These are phyloP conservation scores for Rhodotorula paludigena DNA, from an alignment of 768 basidiomycete species.

Conservation along the genomic window DNA sequence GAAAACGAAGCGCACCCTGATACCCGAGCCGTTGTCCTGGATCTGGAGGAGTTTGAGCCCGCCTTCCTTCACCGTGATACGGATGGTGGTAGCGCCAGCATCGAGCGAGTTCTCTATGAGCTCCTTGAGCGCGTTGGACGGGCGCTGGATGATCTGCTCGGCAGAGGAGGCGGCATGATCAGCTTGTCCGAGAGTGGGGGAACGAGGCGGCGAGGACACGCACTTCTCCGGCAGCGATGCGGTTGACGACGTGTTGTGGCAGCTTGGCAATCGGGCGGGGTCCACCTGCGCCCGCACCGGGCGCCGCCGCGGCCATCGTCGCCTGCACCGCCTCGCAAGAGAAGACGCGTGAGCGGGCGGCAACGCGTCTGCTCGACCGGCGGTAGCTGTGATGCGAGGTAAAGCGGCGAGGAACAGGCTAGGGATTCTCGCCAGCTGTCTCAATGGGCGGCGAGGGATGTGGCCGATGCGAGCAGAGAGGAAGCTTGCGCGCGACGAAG, in stretches of 20 bases:
- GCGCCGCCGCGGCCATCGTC: neutral
- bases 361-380: neutral
- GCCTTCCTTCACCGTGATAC: conserved; percentile 85
- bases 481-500: too few species aligned
- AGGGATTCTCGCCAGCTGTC: too few species aligned
- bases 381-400: too few species aligned
- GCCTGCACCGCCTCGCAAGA: neutral
- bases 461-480: too few species aligned
- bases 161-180: neutral
- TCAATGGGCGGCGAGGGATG: too few species aligned
- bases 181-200: too few species aligned
- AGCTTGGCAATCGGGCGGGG: conserved; percentile 60
- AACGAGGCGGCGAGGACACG: conserved; percentile 15
- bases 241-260: conserved; percentile 77
- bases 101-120: conserved; percentile 93
- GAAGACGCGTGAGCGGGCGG: neutral
- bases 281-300: neutral
- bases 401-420: too few species aligned
- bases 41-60: conserved; percentile 92
- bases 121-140: conserved; percentile 92
- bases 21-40: conserved; percentile 93
- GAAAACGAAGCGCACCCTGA: conserved; percentile 58
- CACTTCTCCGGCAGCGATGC: conserved; percentile 69
- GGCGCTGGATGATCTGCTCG: conserved; percentile 78
- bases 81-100: conserved; percentile 79